Base-by-base conservation (phyloP, 768 basidiomycete genomes). In the Boletales sp. region DNA sequence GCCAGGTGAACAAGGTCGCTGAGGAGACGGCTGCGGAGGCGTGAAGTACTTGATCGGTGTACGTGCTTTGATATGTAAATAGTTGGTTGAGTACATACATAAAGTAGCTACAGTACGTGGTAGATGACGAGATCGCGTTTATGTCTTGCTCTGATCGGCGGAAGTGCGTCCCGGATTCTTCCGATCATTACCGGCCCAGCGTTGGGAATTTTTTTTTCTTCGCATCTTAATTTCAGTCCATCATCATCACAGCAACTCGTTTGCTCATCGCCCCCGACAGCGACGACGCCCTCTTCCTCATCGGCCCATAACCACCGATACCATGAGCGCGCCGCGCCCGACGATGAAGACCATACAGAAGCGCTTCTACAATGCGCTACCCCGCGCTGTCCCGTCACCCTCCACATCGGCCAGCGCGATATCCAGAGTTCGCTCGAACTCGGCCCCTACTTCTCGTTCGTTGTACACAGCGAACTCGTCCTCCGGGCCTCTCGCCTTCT, bases 311-410 rank as follows among this genome's bases (percentile, higher is more conserved):
- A 4, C 41, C 2, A 11, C 17, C 0, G 19, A 45, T 15, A 52
- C 48, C 15, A 74, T 73, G 71, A 66, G 65, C 32, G 57, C 69
- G 43, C 70, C 70, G 2, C 67, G 69, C 17, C 64, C 69, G 42
- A 69, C 75, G 55, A 77, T 76, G 71, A 74, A 74, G 67, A 73
- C 73, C 21, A 71, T 79, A 21, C 75, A 75, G 54, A 81, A 79
- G 58, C 74, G 78, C n/a, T 64, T 81, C 38, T 77, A 72, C 56
- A 72, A 69, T 17, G 76, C 71, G 57, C 74, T 45, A 29, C 72
- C 71, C 36, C 74, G 74, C 43, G 64, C 66, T 9, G 55, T 65
- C 34, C 44, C 50, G 30, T 57, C 55, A 8, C 45, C 62, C 13
- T 60, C 67, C 21, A 54, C 69, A 50, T 64, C 71, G 21, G 54